phyloP scores from a whole-genome alignment of 345 rosid species.

The Aurinia saxatilis region DNA sequence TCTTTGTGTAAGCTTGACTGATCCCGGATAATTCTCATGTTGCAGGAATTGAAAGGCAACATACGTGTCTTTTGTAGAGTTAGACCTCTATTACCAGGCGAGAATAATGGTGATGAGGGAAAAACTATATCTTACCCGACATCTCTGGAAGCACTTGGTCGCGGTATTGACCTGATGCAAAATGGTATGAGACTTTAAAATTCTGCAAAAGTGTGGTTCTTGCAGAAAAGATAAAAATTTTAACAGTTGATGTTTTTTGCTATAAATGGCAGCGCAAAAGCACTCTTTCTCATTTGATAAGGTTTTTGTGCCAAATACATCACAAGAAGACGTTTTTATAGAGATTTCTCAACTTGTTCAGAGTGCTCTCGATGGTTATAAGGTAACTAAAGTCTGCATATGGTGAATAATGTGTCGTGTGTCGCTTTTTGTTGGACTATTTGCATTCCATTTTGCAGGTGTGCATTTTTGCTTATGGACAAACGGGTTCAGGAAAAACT shows the following conservation, averaged over 20 bases:
- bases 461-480: constrained; percentile 97
- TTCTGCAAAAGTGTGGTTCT: neutral
- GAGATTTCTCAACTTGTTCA: constrained; percentile 98
- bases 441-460: constrained; percentile 40
- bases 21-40: constrained; percentile 14
- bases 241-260: neutral
- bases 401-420: neutral
- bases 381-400: constrained; percentile 41
- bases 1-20: constrained; percentile 8
- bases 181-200: constrained; percentile 41
- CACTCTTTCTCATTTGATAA: constrained; percentile 80
- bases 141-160: constrained; percentile 66
- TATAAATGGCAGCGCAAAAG: constrained; percentile 61
- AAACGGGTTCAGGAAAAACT: constrained; percentile 97
- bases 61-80: constrained; percentile 98
- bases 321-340: constrained; percentile 81
- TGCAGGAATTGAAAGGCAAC: constrained; percentile 92
- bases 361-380: constrained; percentile 98
- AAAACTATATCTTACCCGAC: constrained; percentile 64
- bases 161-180: constrained; percentile 67
- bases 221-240: neutral
- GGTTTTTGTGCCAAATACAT: constrained; percentile 64
- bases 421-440: neutral
- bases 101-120: constrained; percentile 45
- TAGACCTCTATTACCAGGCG: constrained; percentile 75